Conservation (phyloP, 2,329 filamentous ascomycete species). For the Pseudogymnoascus sp. region DNA sequence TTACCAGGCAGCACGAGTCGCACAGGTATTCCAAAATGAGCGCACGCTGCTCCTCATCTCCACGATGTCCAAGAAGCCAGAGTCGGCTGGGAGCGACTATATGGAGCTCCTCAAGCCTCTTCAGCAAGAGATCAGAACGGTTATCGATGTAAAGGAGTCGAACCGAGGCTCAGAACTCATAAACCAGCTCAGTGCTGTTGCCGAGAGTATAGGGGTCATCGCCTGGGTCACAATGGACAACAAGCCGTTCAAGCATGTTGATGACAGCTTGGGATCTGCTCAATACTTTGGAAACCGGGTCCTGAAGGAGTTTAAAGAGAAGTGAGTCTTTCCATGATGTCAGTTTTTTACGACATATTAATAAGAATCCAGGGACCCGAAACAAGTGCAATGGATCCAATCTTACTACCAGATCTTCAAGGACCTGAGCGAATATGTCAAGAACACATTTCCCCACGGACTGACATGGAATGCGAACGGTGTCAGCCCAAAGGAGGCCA, state of each 20-base stretch:
- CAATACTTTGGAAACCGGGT: constrained; percentile 95
- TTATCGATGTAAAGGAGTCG: constrained; percentile 70
- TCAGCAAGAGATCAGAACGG: constrained; percentile 70
- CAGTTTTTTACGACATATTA: constrained; percentile 11
- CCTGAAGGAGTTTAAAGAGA: constrained; percentile 80
- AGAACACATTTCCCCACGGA: constrained; percentile 69
- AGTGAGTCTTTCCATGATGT: constrained; percentile 37
- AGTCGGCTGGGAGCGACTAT: constrained; percentile 53
- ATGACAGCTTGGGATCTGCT: constrained; percentile 71
- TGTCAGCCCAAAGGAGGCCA: constrained; percentile 59
- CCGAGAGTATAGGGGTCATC: constrained; percentile 80
- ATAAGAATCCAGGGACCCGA: constrained; percentile 51
- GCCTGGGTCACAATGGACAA: constrained; percentile 82
- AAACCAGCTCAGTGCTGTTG: constrained; percentile 76
- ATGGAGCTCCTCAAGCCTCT: constrained; percentile 79
- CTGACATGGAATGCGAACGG: constrained; percentile 80
- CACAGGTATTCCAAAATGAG: constrained; percentile 69
- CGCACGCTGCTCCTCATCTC: constrained; percentile 80
- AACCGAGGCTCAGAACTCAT: constrained; percentile 69
- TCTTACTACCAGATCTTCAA: constrained; percentile 89
- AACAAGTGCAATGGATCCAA: constrained; percentile 81
- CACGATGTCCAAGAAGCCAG: constrained; percentile 86
- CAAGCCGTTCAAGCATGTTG: constrained; percentile 78
- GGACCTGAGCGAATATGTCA: constrained; percentile 73
- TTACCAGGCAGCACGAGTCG: constrained; percentile 42